Conservation (phyloP, 2,329 filamentous ascomycete genomes). For the Parastagonospora nodorum region DNA sequence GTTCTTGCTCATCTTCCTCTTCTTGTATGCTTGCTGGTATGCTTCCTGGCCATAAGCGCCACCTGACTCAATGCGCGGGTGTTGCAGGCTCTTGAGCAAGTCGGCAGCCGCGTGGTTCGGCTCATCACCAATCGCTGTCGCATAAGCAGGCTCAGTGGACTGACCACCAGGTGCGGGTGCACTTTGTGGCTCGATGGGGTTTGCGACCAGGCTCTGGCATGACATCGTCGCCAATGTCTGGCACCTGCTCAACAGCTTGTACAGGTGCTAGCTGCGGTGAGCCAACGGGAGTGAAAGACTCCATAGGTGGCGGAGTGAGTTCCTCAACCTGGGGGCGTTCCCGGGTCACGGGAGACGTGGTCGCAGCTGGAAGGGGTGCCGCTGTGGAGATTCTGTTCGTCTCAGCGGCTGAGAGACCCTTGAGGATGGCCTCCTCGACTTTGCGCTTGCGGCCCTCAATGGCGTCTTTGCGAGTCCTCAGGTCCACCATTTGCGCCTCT, state of each 20-base stretch:
- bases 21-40: constrained; percentile 37
- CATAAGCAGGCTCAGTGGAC: constrained; percentile 22
- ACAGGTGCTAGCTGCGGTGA: constrained; percentile 46
- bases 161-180: constrained; percentile 25
- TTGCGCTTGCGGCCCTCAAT: constrained; percentile 84
- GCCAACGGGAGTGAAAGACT: constrained; percentile 58
- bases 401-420: constrained; percentile 70
- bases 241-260: constrained; percentile 16
- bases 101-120: constrained; percentile 29
- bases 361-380: constrained; percentile 36
- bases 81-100: constrained; percentile 38
- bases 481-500: constrained; percentile 65
- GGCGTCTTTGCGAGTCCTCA: constrained; percentile 69
- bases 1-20: constrained; percentile 44
- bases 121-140: constrained; percentile 26
- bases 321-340: constrained; percentile 83
- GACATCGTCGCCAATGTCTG: constrained; percentile 34
- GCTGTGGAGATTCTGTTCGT: constrained; percentile 53
- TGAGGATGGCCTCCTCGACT: constrained; percentile 90
- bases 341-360: constrained; percentile 43
- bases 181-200: constrained; percentile 34
- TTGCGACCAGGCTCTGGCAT: constrained; percentile 28
- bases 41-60: constrained; percentile 30
- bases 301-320: constrained; percentile 77
- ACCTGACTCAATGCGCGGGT: constrained; percentile 27